Evolutionary conservation across 768 basidiomycete genomes (phyloP), one percentile per base, ranked within the genome.

Genomic region (Lentinus tigrinus): DNA sequence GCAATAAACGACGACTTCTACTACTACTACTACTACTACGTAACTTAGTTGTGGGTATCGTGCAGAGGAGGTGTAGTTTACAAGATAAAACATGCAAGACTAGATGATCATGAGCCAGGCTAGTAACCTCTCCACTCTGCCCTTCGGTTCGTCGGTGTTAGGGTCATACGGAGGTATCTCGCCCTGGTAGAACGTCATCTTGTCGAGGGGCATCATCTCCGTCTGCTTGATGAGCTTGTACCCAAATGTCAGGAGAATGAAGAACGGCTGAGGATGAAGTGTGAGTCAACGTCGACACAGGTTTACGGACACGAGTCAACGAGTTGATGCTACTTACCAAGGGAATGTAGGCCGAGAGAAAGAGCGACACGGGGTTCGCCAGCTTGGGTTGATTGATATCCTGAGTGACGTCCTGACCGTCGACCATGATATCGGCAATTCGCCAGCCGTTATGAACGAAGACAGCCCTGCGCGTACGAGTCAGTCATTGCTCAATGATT

Each of bases 171-270:
- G 38, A 3, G 55, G 52, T 7, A 56, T 31, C n/a, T 39, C 47
- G 0, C 60, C 60, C 2, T 39, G 60, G 47, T 49, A 21, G 54
- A 69, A 69, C 16, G 54, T 38, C 67, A 70, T 70, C 26, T 67
- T 58, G 16, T 69, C 68, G 9, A 66, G 21, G 6, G 46, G 27
- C 10, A 65, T 54, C 65, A 68, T 64, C 48, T 64, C 56, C 27
- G 69, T 70, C 50, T 67, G 67, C 52, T 68, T 57, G 51, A 70
- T 65, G n/a, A 70, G 62, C 55, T 70, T 70, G 60, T 70, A 70
- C 14, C 69, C 69, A 23, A 68, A 64, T 3, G 65, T 68, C 19
- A 70, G 51, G 7, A 70, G 58, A 1, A 68, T 14, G 52, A 68
- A 70, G 47, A 68, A 63, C 2, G 67, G 69, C 69, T 67, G 40